Evolutionary conservation across 2,329 filamentous ascomycete species (phyloP), one percentile per base, ranked within the genome.

Genomic region (Colletotrichum eremochloae): DNA sequence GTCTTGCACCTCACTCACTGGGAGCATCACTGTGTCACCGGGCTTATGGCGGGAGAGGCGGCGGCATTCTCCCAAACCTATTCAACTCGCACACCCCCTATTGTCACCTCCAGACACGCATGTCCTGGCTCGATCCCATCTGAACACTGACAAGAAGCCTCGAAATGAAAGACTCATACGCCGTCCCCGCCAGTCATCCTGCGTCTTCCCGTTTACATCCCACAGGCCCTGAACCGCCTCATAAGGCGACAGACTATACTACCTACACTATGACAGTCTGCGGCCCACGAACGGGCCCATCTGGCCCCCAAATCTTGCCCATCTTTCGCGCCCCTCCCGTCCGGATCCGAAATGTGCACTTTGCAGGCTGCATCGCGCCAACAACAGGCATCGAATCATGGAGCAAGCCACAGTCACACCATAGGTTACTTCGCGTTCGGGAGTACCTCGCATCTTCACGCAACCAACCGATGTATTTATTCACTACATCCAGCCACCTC

Each of bases 221-320:
- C 56, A 48, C 68, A 31, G 53, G 53, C 36, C 42, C 44, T 24
- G 52, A 20, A 36, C 53, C 33, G 33, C 65, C 58, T 68, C 53
- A 58, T 60, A 71, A 60, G 65, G 69, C 69, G 63, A 24, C 69
- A n/a, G 42, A 24, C 48, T 24, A 18, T 20, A 18, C 44, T 42
- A 3, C 3, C 14, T 48, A 48, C 11, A 6, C 20, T 11, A 24
- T 24, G 46, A 3, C 42, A 36, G n/a, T 24, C 52, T 31, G 29
- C 52, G 63, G 29, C 42, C 31, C 33, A 53, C 14, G 29, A 20
- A 53, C 64, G 24, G n/a, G 15, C 46, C 46, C 9, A 68, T 63
- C 44, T 58, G 42, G 64, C 64, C 65, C 68, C 65, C 52, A 58
- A 44, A 71, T 42, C 57, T 46, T 29, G 58, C 64, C 42, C 68